Evolutionary conservation across 768 basidiomycete species (phyloP), one percentile per base, ranked within the genome.

Genomic region (Austroboletus festivus): DNA sequence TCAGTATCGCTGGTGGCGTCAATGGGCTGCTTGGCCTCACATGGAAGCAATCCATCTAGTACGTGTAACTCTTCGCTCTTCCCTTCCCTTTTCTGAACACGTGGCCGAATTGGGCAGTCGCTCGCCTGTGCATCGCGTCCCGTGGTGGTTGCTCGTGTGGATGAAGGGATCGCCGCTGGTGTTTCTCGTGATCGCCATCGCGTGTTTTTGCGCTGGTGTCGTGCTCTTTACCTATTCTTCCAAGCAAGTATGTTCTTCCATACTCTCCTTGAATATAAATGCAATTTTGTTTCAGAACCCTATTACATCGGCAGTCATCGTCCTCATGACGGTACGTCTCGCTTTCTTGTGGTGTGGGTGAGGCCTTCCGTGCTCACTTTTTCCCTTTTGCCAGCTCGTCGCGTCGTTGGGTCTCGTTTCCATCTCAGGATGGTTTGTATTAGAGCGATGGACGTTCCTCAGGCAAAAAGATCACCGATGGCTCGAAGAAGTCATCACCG

Each of bases 101-200:
- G 40, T 16, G 0, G 21, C 39, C 38, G 39, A 9, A 37, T 20
- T 10, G 11, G 34, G 34, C 28, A 56, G 76, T 53, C 78, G 77
- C 28, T 79, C 77, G 2, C 77, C 78, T 21, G 62, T 73, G 18
- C 73, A 79, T 44, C 71, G 75, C 28, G 76, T 79, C 12, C 78
- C 77, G 5, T 77, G 77, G 78, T 78, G 77, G 77, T 64, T 79
- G 15, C 60, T 78, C 19, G 83, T 86, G 54, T 91, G 86, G 86
- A 89, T 90, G 71, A 90, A 89, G 61, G 75, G 86, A 12, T 87
- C 86, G 1, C 88, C 89, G 9, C 74, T 91, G 28, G 83, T 89
- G 46, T 89, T 90, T 68, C 79, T 91, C 42, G 86, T 90, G 37
- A 73, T 87, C 54, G 87, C 89, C 21, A 87, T 90, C 21, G 85